Evolutionary conservation across 192 early-diverging fungal species (phyloP).

Genomic region (Gonapodya prolifera): DNA sequence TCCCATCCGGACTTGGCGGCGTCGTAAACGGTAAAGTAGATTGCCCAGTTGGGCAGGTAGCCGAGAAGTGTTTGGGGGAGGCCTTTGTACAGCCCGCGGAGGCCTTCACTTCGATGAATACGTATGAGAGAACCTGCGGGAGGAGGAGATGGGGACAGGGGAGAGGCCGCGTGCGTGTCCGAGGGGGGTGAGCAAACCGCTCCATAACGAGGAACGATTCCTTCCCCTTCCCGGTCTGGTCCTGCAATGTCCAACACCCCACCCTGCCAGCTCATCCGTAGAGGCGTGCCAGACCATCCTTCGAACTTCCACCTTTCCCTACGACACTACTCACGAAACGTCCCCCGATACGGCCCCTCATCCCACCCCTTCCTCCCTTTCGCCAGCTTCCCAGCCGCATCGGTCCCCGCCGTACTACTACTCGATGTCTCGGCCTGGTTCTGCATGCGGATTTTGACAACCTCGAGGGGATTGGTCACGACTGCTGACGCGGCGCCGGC

Average conservation of each 20-base stretch:
- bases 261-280: too few relatives aligned
- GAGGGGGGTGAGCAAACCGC: too few relatives aligned
- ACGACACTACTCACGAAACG: neutral
- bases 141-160: too few relatives aligned
- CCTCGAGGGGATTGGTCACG: slow-evolving; percentile 83
- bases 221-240: too few relatives aligned
- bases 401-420: too few relatives aligned
- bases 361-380: too few relatives aligned
- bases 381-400: too few relatives aligned
- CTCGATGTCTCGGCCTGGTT: slow-evolving; percentile 41
- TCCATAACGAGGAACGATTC: too few relatives aligned
- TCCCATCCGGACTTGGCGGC: slow-evolving; percentile 38
- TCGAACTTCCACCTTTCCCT: too few relatives aligned
- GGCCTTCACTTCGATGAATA: slow-evolving; percentile 50
- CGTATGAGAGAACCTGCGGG: neutral
- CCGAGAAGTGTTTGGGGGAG: slow-evolving; percentile 75
- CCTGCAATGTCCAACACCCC: too few relatives aligned
- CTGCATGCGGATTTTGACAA: slow-evolving; percentile 87
- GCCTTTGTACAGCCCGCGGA: slow-evolving; percentile 80
- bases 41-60: slow-evolving; percentile 81
- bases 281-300: too few relatives aligned
- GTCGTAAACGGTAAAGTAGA: slow-evolving; percentile 88
- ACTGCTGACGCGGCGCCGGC: slow-evolving; percentile 58
- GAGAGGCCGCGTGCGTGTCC: too few relatives aligned
- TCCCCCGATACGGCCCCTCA: neutral